These are phyloP conservation scores for Wickerhamiella siamensis DNA, from an alignment of 805 yeast genomes.

Conservation along the genomic window DNA sequence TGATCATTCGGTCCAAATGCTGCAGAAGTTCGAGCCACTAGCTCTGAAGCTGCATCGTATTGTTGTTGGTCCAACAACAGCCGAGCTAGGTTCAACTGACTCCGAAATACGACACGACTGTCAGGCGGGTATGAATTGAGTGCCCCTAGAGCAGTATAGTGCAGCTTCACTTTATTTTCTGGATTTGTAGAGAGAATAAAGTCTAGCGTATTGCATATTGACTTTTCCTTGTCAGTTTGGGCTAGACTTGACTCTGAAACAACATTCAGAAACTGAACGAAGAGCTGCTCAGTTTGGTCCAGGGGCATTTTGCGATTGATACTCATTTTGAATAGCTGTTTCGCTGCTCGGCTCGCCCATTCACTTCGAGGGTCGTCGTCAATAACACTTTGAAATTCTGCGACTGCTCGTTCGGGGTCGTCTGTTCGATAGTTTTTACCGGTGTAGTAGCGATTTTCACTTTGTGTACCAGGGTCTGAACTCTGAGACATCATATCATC, in stretches of 20 bases:
- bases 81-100: constrained; percentile 23
- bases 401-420: constrained; percentile 23
- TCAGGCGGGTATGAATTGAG: constrained; percentile 17
- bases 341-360: constrained; percentile 25
- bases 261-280: constrained; percentile 13
- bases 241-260: constrained; percentile 13
- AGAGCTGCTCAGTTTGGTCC: constrained; percentile 11
- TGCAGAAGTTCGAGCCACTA: constrained; percentile 4
- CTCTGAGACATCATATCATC: constrained; percentile 15
- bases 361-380: constrained; percentile 12
- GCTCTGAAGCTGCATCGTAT: constrained; percentile 10
- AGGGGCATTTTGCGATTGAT: constrained; percentile 10
- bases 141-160: constrained; percentile 17
- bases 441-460: constrained; percentile 27
- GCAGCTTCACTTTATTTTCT: constrained; percentile 19
- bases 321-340: constrained; percentile 26
- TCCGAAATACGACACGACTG: constrained; percentile 21
- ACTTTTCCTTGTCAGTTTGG: constrained; percentile 24
- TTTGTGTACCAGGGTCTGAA: constrained; percentile 26
- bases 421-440: constrained; percentile 26
- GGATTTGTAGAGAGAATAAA: constrained; percentile 15
- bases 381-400: constrained; percentile 20
- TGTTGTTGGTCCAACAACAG: constrained; percentile 20
- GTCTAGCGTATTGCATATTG: constrained; percentile 23
- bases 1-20: constrained; percentile 5